Evolutionary conservation across 305 asterid species (phyloP), one percentile per base, ranked within the genome.

Genomic region (Striga hermonthica): DNA sequence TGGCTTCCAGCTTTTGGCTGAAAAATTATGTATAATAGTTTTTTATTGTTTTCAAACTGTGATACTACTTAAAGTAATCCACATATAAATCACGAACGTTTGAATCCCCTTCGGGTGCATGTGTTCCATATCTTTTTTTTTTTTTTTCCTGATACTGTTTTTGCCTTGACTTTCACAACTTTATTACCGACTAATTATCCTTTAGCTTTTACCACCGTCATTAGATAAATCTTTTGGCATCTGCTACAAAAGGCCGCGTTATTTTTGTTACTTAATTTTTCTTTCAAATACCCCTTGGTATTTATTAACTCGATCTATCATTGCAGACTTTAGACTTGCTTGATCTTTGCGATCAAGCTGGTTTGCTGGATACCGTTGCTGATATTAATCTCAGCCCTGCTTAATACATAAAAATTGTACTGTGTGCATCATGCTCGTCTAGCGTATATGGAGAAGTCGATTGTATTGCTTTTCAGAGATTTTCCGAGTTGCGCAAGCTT

Each of bases 311-410:
- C 28, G 16, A 53, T 69, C 55, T 67, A 62, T 41, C 66, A 16
- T 52, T 74, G 83, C 89, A 92, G 97, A 90, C 98, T 15, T 71
- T 93, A 80, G 91, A 86, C 76, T 76, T 87, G 83, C 83, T 93
- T 1, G 98, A 93, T 81, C 96, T 93, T 52, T 93, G 95, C 40
- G 96, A 83, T 78, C 89, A 93, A 83, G 91, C 86, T 43, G 87
- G 86, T 22, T 81, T 65, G 54, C 86, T 78, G 76, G 66, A 57
- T 45, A 48, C 35, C 47, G 65, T 12, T 66, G 57, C 70, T n/a
- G 70, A 12, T 56, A 41, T 15, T 45, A 56, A 56, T 64, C 66
- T 28, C 67, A 60, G 63, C 74, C 66, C 64, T 47, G 76, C 73
- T 37, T 65, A 57, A 69, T 66, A 16, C 0, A 2, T 77, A 66